Evolutionary conservation across 257 asterid genomes (phyloP), one percentile per base, ranked within the genome.

Genomic region (Solanum sparsipilum): DNA sequence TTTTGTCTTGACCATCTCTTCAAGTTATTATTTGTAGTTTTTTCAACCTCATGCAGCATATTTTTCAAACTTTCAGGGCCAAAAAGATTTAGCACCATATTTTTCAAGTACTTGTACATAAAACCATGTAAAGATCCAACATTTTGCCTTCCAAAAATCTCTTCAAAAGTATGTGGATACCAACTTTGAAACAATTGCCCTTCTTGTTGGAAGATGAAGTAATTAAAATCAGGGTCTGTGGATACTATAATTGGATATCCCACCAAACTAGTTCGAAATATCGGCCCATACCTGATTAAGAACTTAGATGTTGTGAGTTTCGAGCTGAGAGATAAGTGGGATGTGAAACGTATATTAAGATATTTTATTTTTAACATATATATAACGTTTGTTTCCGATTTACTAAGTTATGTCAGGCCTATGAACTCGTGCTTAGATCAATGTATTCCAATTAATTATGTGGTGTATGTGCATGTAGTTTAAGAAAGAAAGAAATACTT

Each of bases 71-170:
- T 91, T 90, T 96, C 98, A 0, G 95, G 95, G 67, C 98, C 98
- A 52, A 96, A 93, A 27, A 94, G 93, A 89, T 91, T 92, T 46
- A 96, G 89, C 58, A 94, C 94, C 98, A 94, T 92, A 89, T 93
- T 96, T 89, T 93, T 94, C 23, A 96, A 94, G 91, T 94, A 95
- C 92, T 96, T 96, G 90, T 93, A 93, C 96, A 94, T 92, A 58
- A 92, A 91, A 3, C 68, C n/a, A 58, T 48, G 72, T 5, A 65
- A n/a, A 11, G 72, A 65, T n/a, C 34, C 72, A n/a, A 65, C 32
- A 65, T 65, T n/a, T 65, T 65, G 9, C 8, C 34, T 65, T 65
- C 72, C 72, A n/a, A 65, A 25, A 65, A 65, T 65, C 72, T 65
- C 72, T 65, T 12, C 13, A 11, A 65, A 65, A 65, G 72, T 65